Conservation (phyloP, 1,139 yeast species). For the Suhomyces bolitotheri region DNA sequence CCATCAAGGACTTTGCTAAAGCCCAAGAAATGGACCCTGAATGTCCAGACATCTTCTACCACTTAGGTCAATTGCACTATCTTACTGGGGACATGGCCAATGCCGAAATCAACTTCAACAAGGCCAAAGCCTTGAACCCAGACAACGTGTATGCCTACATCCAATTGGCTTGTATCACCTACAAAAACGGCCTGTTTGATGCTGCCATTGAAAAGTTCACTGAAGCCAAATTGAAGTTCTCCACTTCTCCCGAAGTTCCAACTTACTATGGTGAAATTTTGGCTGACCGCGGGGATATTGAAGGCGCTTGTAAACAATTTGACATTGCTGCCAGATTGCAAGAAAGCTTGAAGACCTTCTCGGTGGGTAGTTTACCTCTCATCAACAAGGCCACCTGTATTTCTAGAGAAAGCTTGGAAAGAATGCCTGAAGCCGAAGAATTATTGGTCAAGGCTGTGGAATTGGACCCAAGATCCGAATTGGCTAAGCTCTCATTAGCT, state of each 20-base stretch:
- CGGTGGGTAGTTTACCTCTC: conserved; percentile 86
- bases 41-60: conserved; percentile 85
- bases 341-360: conserved; percentile 56
- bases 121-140: conserved; percentile 73
- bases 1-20: conserved; percentile 67
- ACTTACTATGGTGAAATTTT: conserved; percentile 94
- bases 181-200: conserved; percentile 68
- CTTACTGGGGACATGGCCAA: conserved; percentile 71
- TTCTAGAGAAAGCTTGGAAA: conserved; percentile 56
- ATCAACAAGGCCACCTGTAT: conserved; percentile 84
- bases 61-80: conserved; percentile 90
- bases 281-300: conserved; percentile 74
- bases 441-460: conserved; percentile 76
- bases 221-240: conserved; percentile 74
- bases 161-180: conserved; percentile 89
- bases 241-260: conserved; percentile 88
- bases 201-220: conserved; percentile 70
- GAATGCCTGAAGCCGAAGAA: conserved; percentile 61
- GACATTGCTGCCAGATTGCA: conserved; percentile 86
- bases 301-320: conserved; percentile 78
- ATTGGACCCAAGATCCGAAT: conserved; percentile 83
- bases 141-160: conserved; percentile 81
- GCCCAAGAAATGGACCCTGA: conserved; percentile 73
- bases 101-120: conserved; percentile 75
- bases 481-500: conserved; percentile 86